Base-by-base conservation (phyloP, 192 early-diverging fungal genomes). In the Allomyces arbusculus region DNA sequence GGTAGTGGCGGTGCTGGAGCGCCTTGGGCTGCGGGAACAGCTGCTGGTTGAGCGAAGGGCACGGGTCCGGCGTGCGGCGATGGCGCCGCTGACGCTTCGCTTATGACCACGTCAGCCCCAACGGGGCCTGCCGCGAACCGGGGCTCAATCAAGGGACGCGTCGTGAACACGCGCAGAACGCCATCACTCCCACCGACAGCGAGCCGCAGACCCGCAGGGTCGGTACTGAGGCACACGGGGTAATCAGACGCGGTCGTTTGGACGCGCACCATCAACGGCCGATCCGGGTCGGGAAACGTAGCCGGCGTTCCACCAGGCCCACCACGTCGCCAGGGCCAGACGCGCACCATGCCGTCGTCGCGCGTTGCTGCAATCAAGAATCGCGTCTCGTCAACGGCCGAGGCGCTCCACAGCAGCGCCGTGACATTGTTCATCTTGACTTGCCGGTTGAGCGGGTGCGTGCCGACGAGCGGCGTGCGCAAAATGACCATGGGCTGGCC, bases 121-220 rank as follows among this genome's bases (percentile, higher is more conserved):
- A 7, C 33, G 4, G 7, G 33, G 0, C 33, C 33, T 0, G 33
- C 33, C 4, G 33, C 16, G 50, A 58, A 16, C 50, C 50, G 20
- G 3, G 2, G 50, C 20, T 58, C 50, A 3, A 58, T 58, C 50
- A 58, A n/a, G 1, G 50, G 50, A 0, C 50, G 50, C 16, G 20
- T n/a, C 50, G 50, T 20, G 50, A 69, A 68, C 19, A 69, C 23
- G 33, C 68, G 64, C n/a, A 69, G 24, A 4, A 66, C 25, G 24
- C 68, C 68, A 28, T 69, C 68, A 9, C 66, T 69, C 3, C 25
- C 66, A 26, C 68, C 68, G 26, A 69, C 63, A 11, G 22, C 66
- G 61, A 69, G 44, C 24, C 44, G 64, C 23, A 62, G 66, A 0
- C 68, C 68, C 12, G 68, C 61, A 0, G 24, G 7, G 43, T 69